Base-by-base conservation (phyloP, 108 stramenopile genomes). In the Chaetoceros muelleri region DNA sequence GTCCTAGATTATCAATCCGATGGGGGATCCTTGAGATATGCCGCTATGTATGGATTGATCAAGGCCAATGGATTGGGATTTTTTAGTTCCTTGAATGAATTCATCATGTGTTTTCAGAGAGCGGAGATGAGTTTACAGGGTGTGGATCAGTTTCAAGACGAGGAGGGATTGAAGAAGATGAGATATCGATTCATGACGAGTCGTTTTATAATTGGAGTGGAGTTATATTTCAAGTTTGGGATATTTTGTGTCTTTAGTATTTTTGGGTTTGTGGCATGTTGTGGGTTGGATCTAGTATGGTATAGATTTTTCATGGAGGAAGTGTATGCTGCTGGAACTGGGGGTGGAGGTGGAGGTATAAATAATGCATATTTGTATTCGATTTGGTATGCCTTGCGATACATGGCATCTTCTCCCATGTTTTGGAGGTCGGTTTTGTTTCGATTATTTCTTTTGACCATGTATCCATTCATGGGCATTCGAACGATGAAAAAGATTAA, bases 231-330 rank as follows among this genome's bases (percentile, higher is more conserved):
- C 62, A 63, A 63, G 28, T 22, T 57, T n/a, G 8, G 24, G 3
- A 57, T 63, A 44, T 63, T 63, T 26, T 63, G 62, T 55, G 56
- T 55, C 10, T 57, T 63, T 44, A 48, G 55, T 19, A 26, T 57
- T 48, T 48, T 63, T 18, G 62, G 55, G 22, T 63, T 55, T 45
- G 48, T 57, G 62, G 62, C 62, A 5, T 63, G 62, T 30, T 63
- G 55, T 23, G 56, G 46, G 5, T 30, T 48, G 28, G 62, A 63
- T 27, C 13, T 57, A 57, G 21, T 26, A 47, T 31, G 20, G 22
- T n/a, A 40, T 53, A 19, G 20, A 24, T n/a, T 20, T 40, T 54
- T 40, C 44, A 47, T 23, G 13, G 18, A 44, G n/a, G 2, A 17
- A 29, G 7, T 5, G 25, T 18, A 5, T 30, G 20, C 44, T 46